Base-by-base conservation (phyloP, 2,329 filamentous ascomycete species). In the Myotisia sp. region DNA sequence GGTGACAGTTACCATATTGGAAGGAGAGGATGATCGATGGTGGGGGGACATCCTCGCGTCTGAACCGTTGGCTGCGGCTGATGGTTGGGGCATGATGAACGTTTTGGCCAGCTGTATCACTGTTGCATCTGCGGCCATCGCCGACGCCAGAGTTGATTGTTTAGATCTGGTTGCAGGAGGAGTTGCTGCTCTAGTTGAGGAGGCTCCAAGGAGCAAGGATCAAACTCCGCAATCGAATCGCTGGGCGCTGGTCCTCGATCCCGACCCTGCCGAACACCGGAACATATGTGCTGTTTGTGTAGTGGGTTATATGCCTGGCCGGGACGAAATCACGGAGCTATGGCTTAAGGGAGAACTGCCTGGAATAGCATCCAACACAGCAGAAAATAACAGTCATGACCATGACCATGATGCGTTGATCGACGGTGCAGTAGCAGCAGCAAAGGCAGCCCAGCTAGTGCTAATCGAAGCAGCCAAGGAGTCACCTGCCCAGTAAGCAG, bases 91-190 rank as follows among this genome's bases (percentile, higher is more conserved):
- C 6, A 71, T 81, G 60, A 87, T 95, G 82, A 90, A 82, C 53
- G 81, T 93, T 28, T 64, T 98, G 13, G 78, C 84, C 17, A 84
- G 84, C 1, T 94, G 86, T 52, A 85, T 98, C 47, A 95, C 85
- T 0, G 87, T 92, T 36, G 84, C 87, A 6, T 86, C 85, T 36
- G 87, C 87, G 6, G 90, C 90, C 9, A 75, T 98, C 50, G 81
- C 80, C 2, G 90, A 98, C 60, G 90, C 90, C 1, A 85, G 85
- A 6, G 94, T 98, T 41, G 90, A 98, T 53, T 94, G 85, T 52
- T 77, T 95, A 30, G 90, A 94, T 60, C 71, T 87, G 20, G 78
- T 94, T 12, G 74, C 80, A 19, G 90, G 86, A 6, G 90, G 90
- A 18, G 83, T 95, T 26, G 85, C 87, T 19, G 87, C 84, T 3